Conservation (phyloP, 2,329 filamentous ascomycete genomes). For the Colletotrichum nymphaeae region DNA sequence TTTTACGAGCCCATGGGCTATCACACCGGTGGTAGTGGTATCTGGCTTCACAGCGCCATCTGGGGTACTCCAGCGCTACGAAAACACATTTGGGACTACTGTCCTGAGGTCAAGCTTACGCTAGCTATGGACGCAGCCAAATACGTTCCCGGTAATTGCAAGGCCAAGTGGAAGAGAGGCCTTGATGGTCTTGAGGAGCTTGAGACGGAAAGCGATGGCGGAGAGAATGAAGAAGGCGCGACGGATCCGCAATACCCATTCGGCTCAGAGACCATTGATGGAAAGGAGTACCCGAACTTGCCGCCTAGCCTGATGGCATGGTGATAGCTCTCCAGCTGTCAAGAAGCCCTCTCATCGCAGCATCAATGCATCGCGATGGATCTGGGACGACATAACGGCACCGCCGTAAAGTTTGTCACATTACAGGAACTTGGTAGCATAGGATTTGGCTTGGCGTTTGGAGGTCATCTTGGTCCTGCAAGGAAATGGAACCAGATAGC, state of each 20-base stretch:
- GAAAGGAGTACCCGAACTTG: conserved; percentile 52
- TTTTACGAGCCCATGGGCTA: conserved; percentile 70
- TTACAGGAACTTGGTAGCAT: conserved; percentile 1
- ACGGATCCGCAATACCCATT: conserved; percentile 42
- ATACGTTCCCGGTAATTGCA: conserved; percentile 61
- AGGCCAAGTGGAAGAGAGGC: conserved; percentile 57
- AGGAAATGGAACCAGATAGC: conserved; percentile 9
- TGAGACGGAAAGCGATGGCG: conserved; percentile 35
- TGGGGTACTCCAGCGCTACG: conserved; percentile 61
- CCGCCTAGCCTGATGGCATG: conserved; percentile 44
- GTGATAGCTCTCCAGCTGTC: conserved; percentile 11
- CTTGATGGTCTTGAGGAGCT: conserved; percentile 30
- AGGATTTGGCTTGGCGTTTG: conserved; percentile 26
- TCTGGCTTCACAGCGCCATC: conserved; percentile 55
- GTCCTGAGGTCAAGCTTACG: conserved; percentile 69
- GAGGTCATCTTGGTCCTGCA: conserved; percentile 1
- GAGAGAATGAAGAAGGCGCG: conserved; percentile 32
- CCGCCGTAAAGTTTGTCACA: conserved; percentile 10
- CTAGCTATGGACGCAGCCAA: conserved; percentile 64
- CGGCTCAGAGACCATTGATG: conserved; percentile 54
- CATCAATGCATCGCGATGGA: background rate
- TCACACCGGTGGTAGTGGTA: conserved; percentile 63
- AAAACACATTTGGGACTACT: conserved; percentile 66
- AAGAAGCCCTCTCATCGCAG: background rate
- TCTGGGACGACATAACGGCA: background rate